Evolutionary conservation across 495 filamentous ascomycete genomes (phyloP), one percentile per base, ranked within the genome.

Genomic region (Aspergillus taichungensis): DNA sequence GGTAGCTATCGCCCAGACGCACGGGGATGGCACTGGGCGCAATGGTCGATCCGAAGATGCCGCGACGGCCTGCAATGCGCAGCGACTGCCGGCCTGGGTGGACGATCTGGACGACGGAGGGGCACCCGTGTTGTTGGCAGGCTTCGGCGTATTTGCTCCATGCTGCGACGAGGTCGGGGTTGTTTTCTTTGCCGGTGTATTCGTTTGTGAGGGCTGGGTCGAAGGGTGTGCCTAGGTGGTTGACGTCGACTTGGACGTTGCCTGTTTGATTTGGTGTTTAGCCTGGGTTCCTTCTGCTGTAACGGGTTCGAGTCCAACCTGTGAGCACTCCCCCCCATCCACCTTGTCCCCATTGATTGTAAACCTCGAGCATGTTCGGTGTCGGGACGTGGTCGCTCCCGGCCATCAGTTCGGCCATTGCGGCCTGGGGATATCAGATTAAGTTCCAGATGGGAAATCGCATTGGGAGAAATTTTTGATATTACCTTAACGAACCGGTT

Each of bases 81-180:
- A 68, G 66, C 0, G 72, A 76, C 48, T 83, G 79, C 0, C 78
- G 67, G 3, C 78, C 78, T 0, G 78, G 75, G 43, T 84, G 79
- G 52, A 67, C 72, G 43, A 82, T 52, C 49, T 84, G 78, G 2
- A 78, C 66, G 28, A 83, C 61, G 8, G 64, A 51, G 0, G 76
- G 71, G 3, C 76, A 69, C 18, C 67, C 70, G 36, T 70, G 55
- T 13, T 66, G 56, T 45, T 77, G 68, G 49, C 55, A 59, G 33
- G 69, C 54, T 7, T 57, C 43, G 8, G 76, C 76, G 53, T 72
- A 79, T 34, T 61, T 57, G 40, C 62, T 67, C 67, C 71, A 80
- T 28, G 56, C 47, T 0, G 55, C 52, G 35, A 74, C 30, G 0
- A 69, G 53, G 27, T 52, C 46, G 9, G 52, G 48, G 38, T 60